phyloP scores from a whole-genome alignment of 2,329 filamentous ascomycete species.

The Bimuria novae-zelandiae region DNA sequence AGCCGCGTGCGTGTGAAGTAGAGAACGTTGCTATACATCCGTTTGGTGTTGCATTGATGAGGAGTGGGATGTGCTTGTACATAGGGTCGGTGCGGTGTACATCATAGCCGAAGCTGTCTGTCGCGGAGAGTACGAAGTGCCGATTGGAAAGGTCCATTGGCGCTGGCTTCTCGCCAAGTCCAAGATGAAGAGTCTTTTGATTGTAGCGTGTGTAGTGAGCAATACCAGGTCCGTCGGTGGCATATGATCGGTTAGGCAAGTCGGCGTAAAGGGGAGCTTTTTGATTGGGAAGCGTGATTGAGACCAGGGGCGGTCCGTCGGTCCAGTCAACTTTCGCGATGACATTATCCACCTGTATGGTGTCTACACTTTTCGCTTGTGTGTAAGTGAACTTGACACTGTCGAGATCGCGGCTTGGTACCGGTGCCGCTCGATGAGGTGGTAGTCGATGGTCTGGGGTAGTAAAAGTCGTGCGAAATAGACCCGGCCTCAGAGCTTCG shows the following conservation, averaged over 20 bases:
- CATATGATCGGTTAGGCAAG: conserved; percentile 68
- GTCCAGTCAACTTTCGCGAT: conserved; percentile 64
- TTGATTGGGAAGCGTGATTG: conserved; percentile 57
- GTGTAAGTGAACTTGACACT: conserved; percentile 36
- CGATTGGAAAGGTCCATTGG: conserved; percentile 73
- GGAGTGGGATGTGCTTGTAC: conserved; percentile 75
- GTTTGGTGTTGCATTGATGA: conserved; percentile 68
- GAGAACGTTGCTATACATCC: conserved; percentile 72
- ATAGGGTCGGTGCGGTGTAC: conserved; percentile 71
- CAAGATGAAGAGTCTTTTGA: conserved; percentile 66
- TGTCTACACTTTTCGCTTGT: conserved; percentile 42
- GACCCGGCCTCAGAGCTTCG: conserved; percentile 63
- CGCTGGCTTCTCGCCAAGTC: conserved; percentile 72
- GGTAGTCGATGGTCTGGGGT: conserved; percentile 66
- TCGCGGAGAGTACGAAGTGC: conserved; percentile 68
- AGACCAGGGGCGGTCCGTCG: conserved; percentile 59
- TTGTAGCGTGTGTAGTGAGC: conserved; percentile 69
- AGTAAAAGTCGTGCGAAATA: conserved; percentile 71
- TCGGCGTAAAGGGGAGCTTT: conserved; percentile 64
- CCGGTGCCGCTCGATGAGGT: conserved; percentile 64
- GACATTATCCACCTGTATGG: conserved; percentile 55
- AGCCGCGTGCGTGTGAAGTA: conserved; percentile 66
- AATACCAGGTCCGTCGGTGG: conserved; percentile 63
- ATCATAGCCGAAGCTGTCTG: conserved; percentile 75
- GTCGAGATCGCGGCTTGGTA: conserved; percentile 48